A percentile compares a stretch with the other conserved stretches of the same genome.
Evolutionary conservation across 257 asterid species (phyloP).

Genomic region (Coffea eugenioides): DNA sequence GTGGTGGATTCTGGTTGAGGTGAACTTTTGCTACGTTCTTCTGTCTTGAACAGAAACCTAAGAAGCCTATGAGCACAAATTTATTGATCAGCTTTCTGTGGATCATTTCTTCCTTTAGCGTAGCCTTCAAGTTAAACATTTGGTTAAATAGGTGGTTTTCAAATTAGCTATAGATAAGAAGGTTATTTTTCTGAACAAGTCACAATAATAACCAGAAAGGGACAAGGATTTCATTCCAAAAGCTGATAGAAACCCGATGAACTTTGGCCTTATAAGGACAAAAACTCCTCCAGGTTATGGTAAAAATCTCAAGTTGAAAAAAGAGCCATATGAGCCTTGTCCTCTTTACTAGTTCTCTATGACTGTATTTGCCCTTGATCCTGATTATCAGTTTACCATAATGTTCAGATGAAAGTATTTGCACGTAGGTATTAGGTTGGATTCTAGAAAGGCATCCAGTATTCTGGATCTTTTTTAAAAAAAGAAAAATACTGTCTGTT

Average conservation of each 20-base stretch:
- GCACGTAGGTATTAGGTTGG: not conserved
- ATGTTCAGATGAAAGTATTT: not conserved
- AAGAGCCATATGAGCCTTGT: not conserved
- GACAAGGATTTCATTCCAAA: not conserved
- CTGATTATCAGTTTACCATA: not conserved
- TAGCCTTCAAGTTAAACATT: not conserved
- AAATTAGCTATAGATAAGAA: not conserved
- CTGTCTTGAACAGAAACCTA: not conserved
- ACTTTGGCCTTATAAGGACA: not conserved
- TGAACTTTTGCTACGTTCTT: constrained; percentile 16
- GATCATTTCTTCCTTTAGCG: not conserved
- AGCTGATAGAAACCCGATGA: not conserved
- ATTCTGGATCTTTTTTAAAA: not conserved
- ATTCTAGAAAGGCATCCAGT: not conserved
- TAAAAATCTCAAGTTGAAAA: not conserved
- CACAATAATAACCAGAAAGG: not conserved
- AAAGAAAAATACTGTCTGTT: too few species aligned
- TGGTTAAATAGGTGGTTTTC: not conserved
- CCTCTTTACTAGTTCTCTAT: not conserved
- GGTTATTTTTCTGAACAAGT: not conserved
- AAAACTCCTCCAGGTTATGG: not conserved
- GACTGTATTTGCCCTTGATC: not conserved
- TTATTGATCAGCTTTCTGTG: not conserved
- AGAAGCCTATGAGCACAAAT: not conserved
- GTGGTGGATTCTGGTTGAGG: constrained; percentile 99